Conservation (phyloP, 352 stramenopile genomes). For the Lagenidium sp. region DNA sequence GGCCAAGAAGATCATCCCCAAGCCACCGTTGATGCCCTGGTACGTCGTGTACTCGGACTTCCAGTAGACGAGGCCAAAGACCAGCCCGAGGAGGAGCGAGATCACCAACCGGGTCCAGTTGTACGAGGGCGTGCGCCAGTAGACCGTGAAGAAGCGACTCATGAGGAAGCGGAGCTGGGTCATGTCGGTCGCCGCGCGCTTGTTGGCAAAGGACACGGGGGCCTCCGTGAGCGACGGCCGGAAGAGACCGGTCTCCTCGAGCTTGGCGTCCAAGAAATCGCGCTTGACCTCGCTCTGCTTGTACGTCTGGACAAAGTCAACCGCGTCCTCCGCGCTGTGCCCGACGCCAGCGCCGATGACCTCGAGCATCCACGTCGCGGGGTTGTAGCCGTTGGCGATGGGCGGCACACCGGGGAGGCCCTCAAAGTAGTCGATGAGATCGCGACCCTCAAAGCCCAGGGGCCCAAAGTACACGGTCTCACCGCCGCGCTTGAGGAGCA, state of each 20-base stretch:
- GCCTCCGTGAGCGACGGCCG: slow-evolving; percentile 11
- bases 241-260: slow-evolving; percentile 24
- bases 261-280: slow-evolving; percentile 13
- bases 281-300: slow-evolving; percentile 21
- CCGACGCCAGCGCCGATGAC: slow-evolving; percentile 47
- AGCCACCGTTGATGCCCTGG: slow-evolving; percentile 39
- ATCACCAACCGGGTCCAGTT: slow-evolving; percentile 75
- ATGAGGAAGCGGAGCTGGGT: slow-evolving; percentile 39
- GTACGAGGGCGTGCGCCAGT: slow-evolving; percentile 81
- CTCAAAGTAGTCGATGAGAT: slow-evolving; percentile 50
- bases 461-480: slow-evolving; percentile 51
- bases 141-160: slow-evolving; percentile 38
- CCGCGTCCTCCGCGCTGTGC: slow-evolving; percentile 21
- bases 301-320: slow-evolving; percentile 26
- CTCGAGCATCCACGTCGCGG: slow-evolving; percentile 60
- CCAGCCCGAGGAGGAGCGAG: slow-evolving; percentile 59
- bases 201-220: slow-evolving; percentile 26
- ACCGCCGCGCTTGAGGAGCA: slow-evolving; percentile 73
- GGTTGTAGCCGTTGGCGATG: slow-evolving; percentile 68
- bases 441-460: slow-evolving; percentile 17
- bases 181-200: slow-evolving; percentile 27
- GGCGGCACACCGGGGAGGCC: slow-evolving; percentile 43
- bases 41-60: slow-evolving; percentile 34
- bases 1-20: slow-evolving; percentile 82
- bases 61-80: slow-evolving; percentile 73